phyloP scores from a whole-genome alignment of 352 stramenopile species.

The Pythium aristosporum region DNA sequence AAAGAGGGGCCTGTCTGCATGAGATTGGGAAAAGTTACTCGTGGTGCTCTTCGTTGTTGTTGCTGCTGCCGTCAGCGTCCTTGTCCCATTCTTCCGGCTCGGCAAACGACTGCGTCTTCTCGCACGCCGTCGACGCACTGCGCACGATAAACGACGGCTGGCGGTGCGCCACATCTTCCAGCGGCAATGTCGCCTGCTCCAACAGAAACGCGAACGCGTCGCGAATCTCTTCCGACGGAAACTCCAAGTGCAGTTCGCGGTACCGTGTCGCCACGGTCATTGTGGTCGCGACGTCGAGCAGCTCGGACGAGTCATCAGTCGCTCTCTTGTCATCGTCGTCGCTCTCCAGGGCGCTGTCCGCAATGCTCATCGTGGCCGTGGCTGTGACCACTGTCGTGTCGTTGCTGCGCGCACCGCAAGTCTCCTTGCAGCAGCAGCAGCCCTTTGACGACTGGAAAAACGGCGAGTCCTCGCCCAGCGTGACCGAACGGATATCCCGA shows the following conservation, averaged over 20 bases:
- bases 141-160: slow-evolving; percentile 23
- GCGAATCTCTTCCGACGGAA: slow-evolving; percentile 58
- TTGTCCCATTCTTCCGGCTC: background rate
- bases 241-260: slow-evolving; percentile 71
- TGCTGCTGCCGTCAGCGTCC: background rate
- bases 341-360: slow-evolving; percentile 12
- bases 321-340: slow-evolving; percentile 1
- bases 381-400: background rate
- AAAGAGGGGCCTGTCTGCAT: too few relatives aligned
- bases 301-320: slow-evolving; percentile 29
- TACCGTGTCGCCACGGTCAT: slow-evolving; percentile 63
- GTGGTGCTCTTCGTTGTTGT: background rate
- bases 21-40: background rate
- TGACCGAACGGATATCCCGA: slow-evolving; percentile 52
- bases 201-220: slow-evolving; percentile 72
- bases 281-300: slow-evolving; percentile 48
- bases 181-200: slow-evolving; percentile 58
- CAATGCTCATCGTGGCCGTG: slow-evolving; percentile 12
- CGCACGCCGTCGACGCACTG: background rate
- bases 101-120: background rate
- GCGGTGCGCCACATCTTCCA: slow-evolving; percentile 24
- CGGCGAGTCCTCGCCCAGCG: slow-evolving; percentile 39
- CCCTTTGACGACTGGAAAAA: slow-evolving; percentile 56
- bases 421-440: slow-evolving; percentile 11
- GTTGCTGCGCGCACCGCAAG: slow-evolving; percentile 7